Evolutionary conservation across 1,284 basidiomycete species (phyloP), one percentile per base, ranked within the genome.

Genomic region (Phlebopus sp.): DNA sequence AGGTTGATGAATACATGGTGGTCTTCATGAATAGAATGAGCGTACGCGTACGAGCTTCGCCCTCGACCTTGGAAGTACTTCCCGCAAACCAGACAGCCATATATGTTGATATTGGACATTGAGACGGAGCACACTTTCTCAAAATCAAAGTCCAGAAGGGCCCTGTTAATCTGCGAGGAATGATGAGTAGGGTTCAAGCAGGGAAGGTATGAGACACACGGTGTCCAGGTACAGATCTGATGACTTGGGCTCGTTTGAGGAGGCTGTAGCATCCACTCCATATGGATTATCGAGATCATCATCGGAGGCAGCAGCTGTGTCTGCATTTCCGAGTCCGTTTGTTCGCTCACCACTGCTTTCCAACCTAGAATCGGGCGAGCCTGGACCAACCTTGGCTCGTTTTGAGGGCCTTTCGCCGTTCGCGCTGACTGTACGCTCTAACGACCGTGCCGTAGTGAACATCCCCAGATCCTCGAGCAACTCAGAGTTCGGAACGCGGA

Each of bases 31-130:
- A 99, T 97, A 32, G 93, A 91, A 71, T 99, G 97, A 10, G 93
- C 83, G 69, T 97, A 99, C 21, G 97, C 97, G 66, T 93, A 95
- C 44, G 92, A 95, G 37, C 81, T 90, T 54, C 86, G 84, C 15
- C 97, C 95, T 57, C 97, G 79, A 4, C 97, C 97, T 76, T 99
- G 97, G 63, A 97, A 99, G 71, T 98, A 99, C 70, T 97, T 97
- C 46, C 97, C 97, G 66, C 94, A 97, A 10, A 99, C 94, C 40
- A 99, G 82, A 64, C 97, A 99, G 18, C 92, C 93, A 62, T 99
- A 99, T 54, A 92, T 90, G 68, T 99, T 97, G 77, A 97, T 94
- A 69, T 97, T 97, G 25, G 91, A 92, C 40, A 93, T 76, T 23
- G 92, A 96, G 49, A 99, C 92, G 8, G 93, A 97, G 76, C 97